These are phyloP conservation scores for Butyriboletus loyo DNA, from an alignment of 768 basidiomycete species.

Conservation along the genomic window DNA sequence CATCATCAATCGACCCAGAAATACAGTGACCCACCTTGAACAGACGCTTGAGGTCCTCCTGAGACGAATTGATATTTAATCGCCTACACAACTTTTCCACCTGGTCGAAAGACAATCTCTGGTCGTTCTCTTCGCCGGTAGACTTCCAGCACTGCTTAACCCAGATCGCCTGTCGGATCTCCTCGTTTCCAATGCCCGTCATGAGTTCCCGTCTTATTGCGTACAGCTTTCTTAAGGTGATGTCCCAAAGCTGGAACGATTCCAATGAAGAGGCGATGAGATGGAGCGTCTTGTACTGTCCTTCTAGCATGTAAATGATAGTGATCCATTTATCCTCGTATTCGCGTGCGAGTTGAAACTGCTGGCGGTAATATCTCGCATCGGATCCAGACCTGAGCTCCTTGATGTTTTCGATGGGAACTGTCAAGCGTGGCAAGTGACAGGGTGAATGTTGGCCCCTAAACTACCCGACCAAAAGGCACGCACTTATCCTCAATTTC, in stretches of 20 bases:
- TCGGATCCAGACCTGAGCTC: conserved; percentile 78
- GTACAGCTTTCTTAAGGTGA: conserved; percentile 60
- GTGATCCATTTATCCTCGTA: conserved; percentile 79
- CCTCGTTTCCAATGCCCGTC: conserved; percentile 60
- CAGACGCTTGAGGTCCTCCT: conserved; percentile 49
- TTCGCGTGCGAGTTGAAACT: conserved; percentile 60
- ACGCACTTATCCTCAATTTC: conserved; percentile 61
- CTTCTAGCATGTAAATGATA: conserved; percentile 75
- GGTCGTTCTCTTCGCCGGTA: conserved; percentile 59
- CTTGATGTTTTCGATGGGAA: conserved; percentile 82
- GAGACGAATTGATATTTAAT: conserved; percentile 60
- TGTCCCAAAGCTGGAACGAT: conserved; percentile 61
- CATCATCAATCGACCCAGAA: not conserved
- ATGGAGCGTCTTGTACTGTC: conserved; percentile 82
- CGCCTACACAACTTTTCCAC: conserved; percentile 68
- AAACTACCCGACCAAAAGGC: not conserved
- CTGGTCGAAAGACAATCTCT: conserved; percentile 66
- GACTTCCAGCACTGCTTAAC: conserved; percentile 81
- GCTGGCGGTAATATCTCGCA: conserved; percentile 66
- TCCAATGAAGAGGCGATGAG: conserved; percentile 68
- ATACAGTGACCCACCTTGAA: conserved; percentile 48
- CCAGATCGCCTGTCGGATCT: conserved; percentile 69
- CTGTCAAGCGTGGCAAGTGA: conserved; percentile 37
- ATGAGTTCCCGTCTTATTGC: conserved; percentile 67
- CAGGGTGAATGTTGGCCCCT: not conserved